Evolutionary conservation across 164 flowering plant genomes (phyloP), one percentile per base, ranked within the genome.

Genomic region (Piper betle): DNA sequence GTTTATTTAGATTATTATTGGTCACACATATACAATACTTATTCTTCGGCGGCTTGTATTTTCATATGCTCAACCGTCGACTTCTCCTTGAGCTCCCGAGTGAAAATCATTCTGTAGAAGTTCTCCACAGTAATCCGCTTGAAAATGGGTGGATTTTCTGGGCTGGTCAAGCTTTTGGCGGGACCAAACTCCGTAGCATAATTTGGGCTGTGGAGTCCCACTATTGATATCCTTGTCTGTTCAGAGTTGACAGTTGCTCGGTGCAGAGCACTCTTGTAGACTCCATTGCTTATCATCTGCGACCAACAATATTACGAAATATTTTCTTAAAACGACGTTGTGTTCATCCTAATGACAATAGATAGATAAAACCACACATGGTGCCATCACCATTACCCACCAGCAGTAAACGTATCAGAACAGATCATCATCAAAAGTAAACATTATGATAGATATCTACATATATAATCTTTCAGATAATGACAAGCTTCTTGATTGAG

Each of bases 231-330:
- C 72, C 54, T 83, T 82, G 52, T 67, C 81, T 25, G 33, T 13
- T 1, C 33, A 1, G 77, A 37, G 59, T 77, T 81, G 12, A 77
- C 81, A 0, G 66, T 67, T n/a, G 80, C 85, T 8, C 81, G 19
- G 50, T 83, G 88, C 74, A 79, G 82, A 12, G 76, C 66, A 63
- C 88, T 83, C 2, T 70, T 71, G 48, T 80, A 83, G 0, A 66
- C 39, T 4, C 85, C 84, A 66, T 83, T 81, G 41, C 70, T 77
- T 52, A 78, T 50, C 52, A 83, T 79, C 59, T 56, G 39, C 40
- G 20, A 55, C 46, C 46, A 42, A 0, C 46, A 6, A 42, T 6
- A 42, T 6, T 6, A 42, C 6, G 6, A 10, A 2, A 2, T 42
- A 0, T 1, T 6, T 10, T 42, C 46, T 6, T 10, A 42, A 42